Evolutionary conservation across 257 asterid species (phyloP), one percentile per base, ranked within the genome.

Genomic region (Prunella vulgaris): DNA sequence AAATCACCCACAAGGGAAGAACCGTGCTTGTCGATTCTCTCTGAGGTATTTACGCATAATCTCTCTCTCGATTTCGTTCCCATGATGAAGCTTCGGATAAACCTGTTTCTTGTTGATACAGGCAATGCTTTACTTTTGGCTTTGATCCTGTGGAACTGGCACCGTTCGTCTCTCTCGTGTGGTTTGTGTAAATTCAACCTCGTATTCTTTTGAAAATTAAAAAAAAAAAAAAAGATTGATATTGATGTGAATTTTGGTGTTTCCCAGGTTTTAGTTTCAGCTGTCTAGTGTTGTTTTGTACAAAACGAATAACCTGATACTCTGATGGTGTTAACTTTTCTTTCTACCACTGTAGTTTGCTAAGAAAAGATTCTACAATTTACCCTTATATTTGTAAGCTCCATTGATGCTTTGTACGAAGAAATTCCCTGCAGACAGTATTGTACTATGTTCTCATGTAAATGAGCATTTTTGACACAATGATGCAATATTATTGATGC

Each of bases 41-140:
- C 64, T 1, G 96, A 88, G 92, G 92, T 85, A 74, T 63, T 40
- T 54, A 51, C 40, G 7, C 73, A 15, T 10, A 48, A 33, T 35
- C n/a, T 10, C 33, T 58, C 20, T 67, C 61, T 65, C 65, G 46
- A 25, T 56, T 7, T 17, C 51, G 37, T 40, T 15, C 46, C 0
- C 27, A 14, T 38, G 21, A 13, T 51, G n/a, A 7, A 3, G 18
- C 18, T 42, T 42, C 5, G 18, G 51, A 21, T 66, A 5, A 5
- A 21, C 18, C 0, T 21, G 46, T 30, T 10, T 68, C 18, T 51
- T 60, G 32, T 79, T 74, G 49, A 61, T 51, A 57, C 86, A 85
- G 95, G 95, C 81, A 48, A 86, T 88, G 95, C 80, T 82, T 53
- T 69, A 79, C 70, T 88, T 88, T 68, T 88, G 95, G 95, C 72